phyloP scores from a whole-genome alignment of 2,329 filamentous ascomycete species.

The Pyrenochaeta sp. region DNA sequence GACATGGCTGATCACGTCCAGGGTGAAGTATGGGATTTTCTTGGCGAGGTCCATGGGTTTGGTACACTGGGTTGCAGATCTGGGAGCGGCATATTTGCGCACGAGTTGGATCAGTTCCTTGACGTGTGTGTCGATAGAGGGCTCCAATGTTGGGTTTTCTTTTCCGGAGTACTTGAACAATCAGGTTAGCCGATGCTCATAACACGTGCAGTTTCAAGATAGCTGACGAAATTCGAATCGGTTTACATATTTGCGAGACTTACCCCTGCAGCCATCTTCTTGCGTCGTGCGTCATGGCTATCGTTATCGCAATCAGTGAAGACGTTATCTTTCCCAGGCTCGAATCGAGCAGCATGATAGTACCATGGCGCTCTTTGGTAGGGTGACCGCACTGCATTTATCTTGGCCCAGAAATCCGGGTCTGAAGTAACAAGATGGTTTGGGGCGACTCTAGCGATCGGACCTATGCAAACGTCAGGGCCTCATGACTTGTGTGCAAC shows the following conservation, averaged over 20 bases:
- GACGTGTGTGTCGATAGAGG: slow-evolving; percentile 58
- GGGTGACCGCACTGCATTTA: slow-evolving; percentile 49
- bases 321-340: slow-evolving; percentile 62
- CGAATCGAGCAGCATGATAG: slow-evolving; percentile 56
- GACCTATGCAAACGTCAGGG: no score
- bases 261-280: slow-evolving; percentile 61
- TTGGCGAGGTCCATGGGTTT: slow-evolving; percentile 56
- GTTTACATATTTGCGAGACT: background rate
- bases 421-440: slow-evolving; percentile 59
- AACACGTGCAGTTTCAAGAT: no score
- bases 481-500: no score
- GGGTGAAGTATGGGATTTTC: slow-evolving; percentile 60
- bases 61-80: slow-evolving; percentile 28
- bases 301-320: slow-evolving; percentile 61
- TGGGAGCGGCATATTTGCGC: slow-evolving; percentile 52
- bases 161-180: slow-evolving; percentile 61
- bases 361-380: slow-evolving; percentile 52
- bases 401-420: slow-evolving; percentile 55
- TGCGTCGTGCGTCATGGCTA: slow-evolving; percentile 52
- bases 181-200: no score
- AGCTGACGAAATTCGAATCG: background rate
- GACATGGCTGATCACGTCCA: slow-evolving; percentile 64
- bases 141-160: slow-evolving; percentile 61
- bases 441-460: slow-evolving; percentile 57
- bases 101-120: slow-evolving; percentile 58